Evolutionary conservation across 768 basidiomycete species (phyloP), one percentile per base, ranked within the genome.

Genomic region (Favolaschia claudopus): DNA sequence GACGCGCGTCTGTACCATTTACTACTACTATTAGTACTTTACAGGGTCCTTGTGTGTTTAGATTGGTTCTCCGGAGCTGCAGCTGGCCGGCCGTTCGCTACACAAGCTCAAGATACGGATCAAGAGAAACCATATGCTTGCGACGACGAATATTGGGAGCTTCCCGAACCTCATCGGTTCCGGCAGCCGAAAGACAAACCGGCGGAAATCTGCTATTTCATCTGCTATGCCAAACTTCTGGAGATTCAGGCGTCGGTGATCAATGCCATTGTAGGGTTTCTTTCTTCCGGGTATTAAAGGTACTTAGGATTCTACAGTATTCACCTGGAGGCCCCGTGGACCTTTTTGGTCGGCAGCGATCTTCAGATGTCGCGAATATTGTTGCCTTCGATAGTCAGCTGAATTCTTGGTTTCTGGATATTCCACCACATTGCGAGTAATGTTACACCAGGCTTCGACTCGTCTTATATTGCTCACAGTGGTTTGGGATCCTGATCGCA

Each of bases 121-220:
- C 75, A 84, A n/a, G 87, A 86, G 20, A 76, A 81, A 13, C 88
- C 88, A 1, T 63, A 83, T 1, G 86, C 87, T 13, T 84, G 86
- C 19, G 89, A 90, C 51, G 89, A 90, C 66, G 86, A 89, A 45
- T 88, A 83, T 56, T 89, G 87, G 87, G 79, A 79, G 10, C 37
- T 43, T 13, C 59, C 51, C 12, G 81, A 80, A 27, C 74, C 77
- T 0, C 72, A 70, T 5, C 70, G 69, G 5, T 87, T 86, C 71
- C 77, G 77, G 45, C 88, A 89, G 55, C 89, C 89, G 1, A 65
- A 73, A 4, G 79, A 74, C 7, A 79, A 78, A 52, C 82, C 84
- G 0, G 81, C 84, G 1, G 65, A 63, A 3, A 56, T 86, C 7
- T 58, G 83, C 1, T 79, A 72, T 50, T 87, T 85, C 55, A 77